A percentile compares a stretch with the other conserved stretches of the same genome.
phyloP scores from a whole-genome alignment of 345 rosid genomes.

The Draba incana region DNA sequence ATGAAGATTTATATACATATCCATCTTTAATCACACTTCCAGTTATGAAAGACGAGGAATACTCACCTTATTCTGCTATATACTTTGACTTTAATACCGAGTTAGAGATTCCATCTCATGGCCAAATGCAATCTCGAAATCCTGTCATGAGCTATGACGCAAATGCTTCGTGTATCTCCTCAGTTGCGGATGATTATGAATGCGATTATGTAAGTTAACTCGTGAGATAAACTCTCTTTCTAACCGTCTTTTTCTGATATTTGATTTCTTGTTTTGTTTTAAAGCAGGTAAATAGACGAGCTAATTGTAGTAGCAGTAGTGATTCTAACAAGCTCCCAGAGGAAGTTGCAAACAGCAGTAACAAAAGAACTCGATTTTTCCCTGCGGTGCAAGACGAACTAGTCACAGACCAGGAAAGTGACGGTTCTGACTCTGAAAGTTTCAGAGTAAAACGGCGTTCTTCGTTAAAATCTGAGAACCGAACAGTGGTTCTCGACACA shows the following conservation, averaged over 20 bases:
- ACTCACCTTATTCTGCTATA: constrained; percentile 71
- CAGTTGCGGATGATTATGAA: constrained; percentile 48
- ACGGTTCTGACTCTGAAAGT: constrained; percentile 82
- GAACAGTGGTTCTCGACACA: constrained; percentile 48
- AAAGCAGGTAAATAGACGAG: constrained; percentile 53
- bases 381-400: constrained; percentile 49
- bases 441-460: constrained; percentile 96
- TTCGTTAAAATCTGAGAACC: constrained; percentile 60
- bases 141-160: constrained; percentile 41
- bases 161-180: constrained; percentile 53
- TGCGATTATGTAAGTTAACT: constrained; percentile 60
- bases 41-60: constrained; percentile 54
- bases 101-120: constrained; percentile 17
- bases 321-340: constrained; percentile 42
- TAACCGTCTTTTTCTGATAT: neutral
- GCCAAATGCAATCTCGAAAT: constrained; percentile 30
- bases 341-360: constrained; percentile 45
- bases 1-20: constrained; percentile 56
- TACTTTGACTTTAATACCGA: constrained; percentile 42
- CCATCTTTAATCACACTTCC: constrained; percentile 50
- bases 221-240: neutral
- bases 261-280: neutral
- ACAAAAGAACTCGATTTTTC: constrained; percentile 43
- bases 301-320: constrained; percentile 49
- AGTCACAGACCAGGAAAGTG: constrained; percentile 55